phyloP scores from a whole-genome alignment of 1,284 basidiomycete species.

The Puccinia horiana region DNA sequence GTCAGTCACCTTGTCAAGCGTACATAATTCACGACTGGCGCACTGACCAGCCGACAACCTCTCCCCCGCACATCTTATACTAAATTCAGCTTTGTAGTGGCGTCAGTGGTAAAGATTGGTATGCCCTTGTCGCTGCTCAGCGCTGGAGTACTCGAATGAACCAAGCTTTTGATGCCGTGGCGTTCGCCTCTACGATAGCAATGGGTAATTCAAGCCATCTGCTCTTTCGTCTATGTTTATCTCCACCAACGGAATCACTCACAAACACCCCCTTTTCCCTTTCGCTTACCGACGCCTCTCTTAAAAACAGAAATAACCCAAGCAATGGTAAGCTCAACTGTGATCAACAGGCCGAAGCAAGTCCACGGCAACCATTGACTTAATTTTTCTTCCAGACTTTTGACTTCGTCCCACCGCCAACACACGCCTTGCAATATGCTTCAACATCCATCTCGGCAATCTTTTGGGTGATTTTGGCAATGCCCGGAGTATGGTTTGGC shows the following conservation, averaged over 20 bases:
- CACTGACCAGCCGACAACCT: background rate
- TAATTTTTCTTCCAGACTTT: constrained; percentile 27
- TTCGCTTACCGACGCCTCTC: background rate
- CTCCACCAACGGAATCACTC: background rate
- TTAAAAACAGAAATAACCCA: constrained; percentile 42
- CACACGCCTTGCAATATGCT: constrained; percentile 37
- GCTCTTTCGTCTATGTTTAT: background rate
- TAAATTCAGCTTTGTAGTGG: constrained; percentile 39
- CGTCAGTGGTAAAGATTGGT: constrained; percentile 49
- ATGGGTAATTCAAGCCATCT: constrained; percentile 27
- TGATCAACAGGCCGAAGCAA: too few relatives aligned
- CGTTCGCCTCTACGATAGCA: constrained; percentile 39
- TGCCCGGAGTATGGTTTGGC: constrained; percentile 49
- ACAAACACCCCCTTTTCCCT: background rate
- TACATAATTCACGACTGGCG: background rate
- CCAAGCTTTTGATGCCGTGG: constrained; percentile 42
- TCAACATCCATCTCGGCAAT: constrained; percentile 44
- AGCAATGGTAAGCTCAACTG: constrained; percentile 31
- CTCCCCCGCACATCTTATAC: background rate
- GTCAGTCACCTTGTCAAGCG: constrained; percentile 9
- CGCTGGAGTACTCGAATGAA: constrained; percentile 46
- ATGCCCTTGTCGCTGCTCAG: constrained; percentile 49
- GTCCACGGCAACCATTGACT: background rate
- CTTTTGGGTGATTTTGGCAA: constrained; percentile 44
- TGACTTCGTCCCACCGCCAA: constrained; percentile 46